Base-by-base conservation (phyloP, 1,284 basidiomycete species). In the Naganishia sp. region DNA sequence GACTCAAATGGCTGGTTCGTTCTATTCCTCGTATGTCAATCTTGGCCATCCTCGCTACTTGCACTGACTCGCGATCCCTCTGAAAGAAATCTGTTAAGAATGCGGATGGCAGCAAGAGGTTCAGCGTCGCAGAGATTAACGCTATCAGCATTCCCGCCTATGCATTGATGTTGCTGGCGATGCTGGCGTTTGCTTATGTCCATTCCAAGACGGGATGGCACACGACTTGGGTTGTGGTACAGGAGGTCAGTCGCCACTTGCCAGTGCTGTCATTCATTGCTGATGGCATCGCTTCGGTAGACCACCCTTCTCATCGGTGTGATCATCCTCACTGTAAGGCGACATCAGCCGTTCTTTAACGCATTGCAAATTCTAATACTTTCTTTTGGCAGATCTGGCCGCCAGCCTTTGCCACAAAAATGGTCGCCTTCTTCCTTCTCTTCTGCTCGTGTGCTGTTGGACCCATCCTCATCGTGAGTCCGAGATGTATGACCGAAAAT, bases 1-100 rank as follows among this genome's bases (percentile, higher is more conserved):
- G 71, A 74, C 63, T 60, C 67, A 42, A 74, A 73, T 63, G 67
- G 69, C 7, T 74, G 73, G 73, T 71, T 72, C 35, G 67, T 72
- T 17, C 69, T 72, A 28, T 71, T 66, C 65, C 68, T 72, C n/a
- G 68, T 69, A 21, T 21, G 65, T 67, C 28, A 4, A 15, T 3
- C 28, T 42, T 18, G 42, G 21, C 25, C 31, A 32, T 42, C n/a
- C 25, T 17, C 9, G 49, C 7, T n/a, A 21, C n/a, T 21, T 35
- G 6, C 21, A 25, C 53, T 28, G 21, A 45, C 53, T 13, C 13
- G 17, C 53, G 10, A 17, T 17, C 18, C 50, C 49, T 21, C 31
- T 28, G 11, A 9, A 28, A 71, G 70, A 71, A 71, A 58, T 63
- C 70, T 0, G 67, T 63, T 15, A 68, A 55, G 61, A 70, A 68